Base-by-base conservation (phyloP, 2,329 filamentous ascomycete genomes). In the Emergomyces pasteurianus region DNA sequence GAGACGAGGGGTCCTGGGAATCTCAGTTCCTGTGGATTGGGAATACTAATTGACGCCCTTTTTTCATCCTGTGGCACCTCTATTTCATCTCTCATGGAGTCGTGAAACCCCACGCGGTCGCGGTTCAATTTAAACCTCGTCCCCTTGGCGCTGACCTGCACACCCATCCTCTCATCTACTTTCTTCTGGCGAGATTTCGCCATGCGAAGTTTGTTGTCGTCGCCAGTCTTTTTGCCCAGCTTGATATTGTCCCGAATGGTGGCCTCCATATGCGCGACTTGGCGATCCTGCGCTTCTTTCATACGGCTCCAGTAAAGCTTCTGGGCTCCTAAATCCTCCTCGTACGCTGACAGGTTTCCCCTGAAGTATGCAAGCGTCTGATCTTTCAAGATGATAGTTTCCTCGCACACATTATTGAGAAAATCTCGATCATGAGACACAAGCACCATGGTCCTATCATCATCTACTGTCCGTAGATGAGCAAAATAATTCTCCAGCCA, bases 371-470 rank as follows among this genome's bases (percentile, higher is more conserved):
- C 83, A 0, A 95, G 78, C 18, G 80, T 79, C 67, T 89, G 85
- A 61, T 92, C 86, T 36, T 86, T 85, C 23, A 95, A 75, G 40
- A 95, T 84, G 26, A 95, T 79, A 2, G 92, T 80, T 72, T 95
- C 88, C 63, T 85, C 80, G 9, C 87, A 90, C 64, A 90, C 86
- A 0, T 86, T 81, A 58, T 90, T 86, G 55, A 87, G 83, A 69
- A 95, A 95, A 65, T 88, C 86, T 18, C 90, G 83, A 71, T 95
- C 90, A 74, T 95, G 90, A 0, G 90, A 94, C 2, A 94, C 89
- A 0, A 94, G 77, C 18, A 95, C 78, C 1, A 94, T 79, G 0
- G 89, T 94, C 0, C 80, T 82, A 31, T 52, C 49, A 1, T 78
- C 74, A 0, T 79, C 74, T 0, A 72, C 72, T 23, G 84, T 80